Base-by-base conservation (phyloP, 331 rosid genomes). In the Spiraea crenata region DNA sequence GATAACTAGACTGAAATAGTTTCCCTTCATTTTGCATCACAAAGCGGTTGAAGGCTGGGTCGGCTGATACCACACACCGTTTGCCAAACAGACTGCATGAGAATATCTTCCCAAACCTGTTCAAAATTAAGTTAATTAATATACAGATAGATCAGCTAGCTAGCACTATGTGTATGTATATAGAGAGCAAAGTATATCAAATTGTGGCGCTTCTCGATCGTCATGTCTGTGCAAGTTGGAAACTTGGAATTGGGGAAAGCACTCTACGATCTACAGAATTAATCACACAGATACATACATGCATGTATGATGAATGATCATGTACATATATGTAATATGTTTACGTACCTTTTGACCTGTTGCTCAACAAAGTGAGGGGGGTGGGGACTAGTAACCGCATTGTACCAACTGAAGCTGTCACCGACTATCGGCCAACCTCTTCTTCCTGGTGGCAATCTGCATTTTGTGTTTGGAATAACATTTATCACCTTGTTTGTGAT, bases 371-470 rank as follows among this genome's bases (percentile, higher is more conserved):
- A 93, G 9, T 71, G 82, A 48, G 92, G 89, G 50, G 98, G 98
- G 52, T 93, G 96, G 69, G 97, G 87, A 63, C 95, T 84, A 64
- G 96, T 90, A 67, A 90, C 97, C 42, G 98, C 96, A 69, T 83
- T 83, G 79, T 90, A 87, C 98, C 97, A 93, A 61, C 77, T 82
- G 79, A 90, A 75, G 86, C 96, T 93, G 73, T 93, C 97, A 31
- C 98, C 97, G 7, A 93, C 84, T 62, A 93, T 51, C 38, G 97
- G 97, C 97, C 97, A 93, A 0, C 98, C 87, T 83, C 88, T 89
- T 65, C 96, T 84, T 62, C 98, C 98, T 0, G 98, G 91, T 11
- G 98, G 98, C 68, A 90, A 79, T 71, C 76, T 79, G 63, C 40
- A 38, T 1, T 25, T 25, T 55, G 39, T 65, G 31, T 57, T 64